These are phyloP conservation scores for Aspergillus carbonarius DNA, from an alignment of 2,329 filamentous ascomycete genomes.

Conservation along the genomic window DNA sequence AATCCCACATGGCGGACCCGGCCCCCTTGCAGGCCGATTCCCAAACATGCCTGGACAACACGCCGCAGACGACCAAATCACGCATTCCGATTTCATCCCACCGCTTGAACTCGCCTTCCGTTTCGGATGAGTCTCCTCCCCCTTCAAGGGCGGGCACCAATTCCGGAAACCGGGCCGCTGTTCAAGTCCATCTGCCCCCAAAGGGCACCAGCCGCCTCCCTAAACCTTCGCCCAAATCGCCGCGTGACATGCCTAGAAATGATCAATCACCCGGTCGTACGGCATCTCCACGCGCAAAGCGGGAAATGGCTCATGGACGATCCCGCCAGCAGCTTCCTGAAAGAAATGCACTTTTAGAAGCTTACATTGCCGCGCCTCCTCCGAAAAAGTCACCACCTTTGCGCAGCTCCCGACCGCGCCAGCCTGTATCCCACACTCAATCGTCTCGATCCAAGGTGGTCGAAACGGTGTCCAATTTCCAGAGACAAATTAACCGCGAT, in stretches of 20 bases:
- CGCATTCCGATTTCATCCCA: constrained; percentile 48
- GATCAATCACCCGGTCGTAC: constrained; percentile 25
- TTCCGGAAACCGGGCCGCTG: constrained; percentile 29
- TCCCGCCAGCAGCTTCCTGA: constrained; percentile 41
- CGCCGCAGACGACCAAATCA: constrained; percentile 41
- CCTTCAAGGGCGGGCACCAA: constrained; percentile 37
- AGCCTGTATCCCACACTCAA: constrained; percentile 72
- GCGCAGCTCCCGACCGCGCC: constrained; percentile 77
- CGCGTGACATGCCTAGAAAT: constrained; percentile 28
- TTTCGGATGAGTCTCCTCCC: constrained; percentile 41
- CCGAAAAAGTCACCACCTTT: constrained; percentile 75
- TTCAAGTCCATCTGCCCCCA: constrained; percentile 35
- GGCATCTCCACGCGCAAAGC: constrained; percentile 37
- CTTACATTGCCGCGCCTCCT: constrained; percentile 68
- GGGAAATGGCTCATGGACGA: constrained; percentile 32
- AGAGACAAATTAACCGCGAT: constrained; percentile 36
- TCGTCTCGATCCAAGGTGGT: constrained; percentile 68
- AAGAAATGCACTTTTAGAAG: constrained; percentile 63
- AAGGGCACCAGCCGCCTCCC: constrained; percentile 44
- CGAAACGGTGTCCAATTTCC: constrained; percentile 54
- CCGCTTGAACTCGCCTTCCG: constrained; percentile 41
- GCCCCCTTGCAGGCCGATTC: constrained; percentile 31
- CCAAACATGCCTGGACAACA: constrained; percentile 27
- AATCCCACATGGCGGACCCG: constrained; percentile 36
- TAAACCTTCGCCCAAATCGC: constrained; percentile 37